phyloP scores from a whole-genome alignment of 306 rosid species.

The Mimosa pudica region DNA sequence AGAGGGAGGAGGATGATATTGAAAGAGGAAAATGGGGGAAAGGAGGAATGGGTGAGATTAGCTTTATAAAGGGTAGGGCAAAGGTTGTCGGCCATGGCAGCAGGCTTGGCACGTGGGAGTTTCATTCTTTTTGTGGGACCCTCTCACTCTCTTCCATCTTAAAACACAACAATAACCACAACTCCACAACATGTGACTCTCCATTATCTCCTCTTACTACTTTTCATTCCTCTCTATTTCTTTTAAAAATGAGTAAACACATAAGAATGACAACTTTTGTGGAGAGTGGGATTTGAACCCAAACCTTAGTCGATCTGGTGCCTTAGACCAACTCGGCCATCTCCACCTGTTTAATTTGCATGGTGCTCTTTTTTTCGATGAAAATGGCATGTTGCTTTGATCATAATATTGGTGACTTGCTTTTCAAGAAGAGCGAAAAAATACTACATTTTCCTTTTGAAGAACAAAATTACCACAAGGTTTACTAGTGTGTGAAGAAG shows the following conservation, averaged over 20 bases:
- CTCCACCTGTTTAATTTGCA: conserved; percentile 30
- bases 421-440: too few relatives aligned
- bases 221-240: neutral
- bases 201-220: neutral
- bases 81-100: conserved; percentile 29
- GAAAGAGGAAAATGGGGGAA: neutral
- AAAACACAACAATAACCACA: neutral
- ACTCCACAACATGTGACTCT: conserved; percentile 31
- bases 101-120: conserved; percentile 82
- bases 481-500: too few relatives aligned
- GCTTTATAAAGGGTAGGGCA: conserved; percentile 13
- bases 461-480: neutral
- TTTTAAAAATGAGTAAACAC: neutral
- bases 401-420: too few relatives aligned
- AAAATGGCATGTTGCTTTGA: too few relatives aligned
- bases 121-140: conserved; percentile 35
- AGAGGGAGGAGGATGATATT: neutral
- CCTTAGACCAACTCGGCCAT: conserved; percentile 84
- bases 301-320: conserved; percentile 61
- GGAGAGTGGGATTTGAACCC: conserved; percentile 81
- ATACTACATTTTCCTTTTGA: too few relatives aligned
- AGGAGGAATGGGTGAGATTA: neutral
- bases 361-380: too few relatives aligned
- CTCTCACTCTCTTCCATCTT: conserved; percentile 17
- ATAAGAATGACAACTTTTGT: neutral